These are phyloP conservation scores for Phytophthora chlamydospora DNA, from an alignment of 352 stramenopile genomes.

Conservation along the genomic window DNA sequence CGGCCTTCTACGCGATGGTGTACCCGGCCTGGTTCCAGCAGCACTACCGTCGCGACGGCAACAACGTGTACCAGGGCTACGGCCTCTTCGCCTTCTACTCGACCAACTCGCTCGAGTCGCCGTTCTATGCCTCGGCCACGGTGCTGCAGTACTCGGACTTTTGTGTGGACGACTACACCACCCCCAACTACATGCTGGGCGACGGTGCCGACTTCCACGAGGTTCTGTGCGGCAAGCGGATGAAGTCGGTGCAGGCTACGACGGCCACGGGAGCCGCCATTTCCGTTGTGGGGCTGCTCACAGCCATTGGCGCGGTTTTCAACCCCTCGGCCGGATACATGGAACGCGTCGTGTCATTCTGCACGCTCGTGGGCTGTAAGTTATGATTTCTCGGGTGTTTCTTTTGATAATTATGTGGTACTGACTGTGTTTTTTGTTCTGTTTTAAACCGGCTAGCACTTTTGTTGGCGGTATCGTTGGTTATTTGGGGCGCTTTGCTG, in stretches of 20 bases:
- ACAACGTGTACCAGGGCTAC: slow-evolving; percentile 80
- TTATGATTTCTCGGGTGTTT: slow-evolving; percentile 8
- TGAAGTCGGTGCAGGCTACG: slow-evolving; percentile 72
- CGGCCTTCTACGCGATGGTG: slow-evolving; percentile 79
- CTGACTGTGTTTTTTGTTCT: slow-evolving; percentile 18
- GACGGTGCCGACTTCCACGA: slow-evolving; percentile 75
- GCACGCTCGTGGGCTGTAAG: slow-evolving; percentile 82
- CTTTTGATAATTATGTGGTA: slow-evolving; percentile 15
- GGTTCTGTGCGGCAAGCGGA: slow-evolving; percentile 74
- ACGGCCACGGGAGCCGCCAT: slow-evolving; percentile 65
- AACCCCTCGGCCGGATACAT: slow-evolving; percentile 77
- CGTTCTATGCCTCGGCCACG: slow-evolving; percentile 83
- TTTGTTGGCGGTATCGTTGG: slow-evolving; percentile 70
- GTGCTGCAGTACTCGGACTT: slow-evolving; percentile 82
- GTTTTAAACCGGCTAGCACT: slow-evolving; percentile 36
- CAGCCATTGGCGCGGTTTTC: slow-evolving; percentile 72
- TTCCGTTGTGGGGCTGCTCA: slow-evolving; percentile 66
- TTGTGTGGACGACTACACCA: slow-evolving; percentile 53
- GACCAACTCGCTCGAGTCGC: slow-evolving; percentile 65
- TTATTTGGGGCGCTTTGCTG: slow-evolving; percentile 80
- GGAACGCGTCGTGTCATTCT: slow-evolving; percentile 81
- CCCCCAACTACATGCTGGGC: slow-evolving; percentile 86
- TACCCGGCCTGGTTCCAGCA: slow-evolving; percentile 90
- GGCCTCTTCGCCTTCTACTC: slow-evolving; percentile 88
- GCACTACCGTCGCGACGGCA: slow-evolving; percentile 76